Base-by-base conservation (phyloP, 1,139 yeast species). In the Blastobotrys capitulatus region DNA sequence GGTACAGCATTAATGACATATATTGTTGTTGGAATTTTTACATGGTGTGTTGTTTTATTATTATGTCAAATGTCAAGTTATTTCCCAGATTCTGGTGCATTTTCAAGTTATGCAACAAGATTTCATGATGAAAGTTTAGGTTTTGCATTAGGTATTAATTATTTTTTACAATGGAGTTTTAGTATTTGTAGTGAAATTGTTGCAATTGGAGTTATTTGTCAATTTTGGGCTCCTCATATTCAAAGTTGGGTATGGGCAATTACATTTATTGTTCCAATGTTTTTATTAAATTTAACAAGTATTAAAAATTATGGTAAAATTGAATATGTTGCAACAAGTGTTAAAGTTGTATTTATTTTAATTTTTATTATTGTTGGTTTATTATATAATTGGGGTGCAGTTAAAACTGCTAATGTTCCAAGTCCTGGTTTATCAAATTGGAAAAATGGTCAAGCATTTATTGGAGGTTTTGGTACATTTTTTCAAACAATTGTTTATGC, bases 11-110 rank as follows among this genome's bases (percentile, higher is more conserved):
- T 84, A 43, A 72, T 83, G 40, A 75, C 86, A 4, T 83, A 83
- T 62, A 64, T 77, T n/a, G 64, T 80, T 47, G 79, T 83, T 58
- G 89, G 88, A 16, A 62, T 80, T 42, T 72, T 81, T 48, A 88
- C 83, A 41, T 83, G 74, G 59, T 75, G 79, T 70, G 86, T 82
- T 44, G 81, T 83, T 82, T 71, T 80, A 55, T 81, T 81, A 20
- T 70, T 84, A 50, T 88, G 89, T 46, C 90, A 83, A 65, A 80
- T 83, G 71, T 86, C 88, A 12, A 74, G 87, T n/a, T 82, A 77
- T 76, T 52, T 87, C 79, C 61, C 83, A 79, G 48, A 78, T 85
- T 9, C 73, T 80, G 54, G 90, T 20, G 89, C n/a, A 78, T 82
- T 66, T 86, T 88, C 18, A 80, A 84, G 64, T 86, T 88, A 56